These are phyloP conservation scores for Circinella minor DNA, from an alignment of 371 early-diverging fungal species.

Conservation along the genomic window DNA sequence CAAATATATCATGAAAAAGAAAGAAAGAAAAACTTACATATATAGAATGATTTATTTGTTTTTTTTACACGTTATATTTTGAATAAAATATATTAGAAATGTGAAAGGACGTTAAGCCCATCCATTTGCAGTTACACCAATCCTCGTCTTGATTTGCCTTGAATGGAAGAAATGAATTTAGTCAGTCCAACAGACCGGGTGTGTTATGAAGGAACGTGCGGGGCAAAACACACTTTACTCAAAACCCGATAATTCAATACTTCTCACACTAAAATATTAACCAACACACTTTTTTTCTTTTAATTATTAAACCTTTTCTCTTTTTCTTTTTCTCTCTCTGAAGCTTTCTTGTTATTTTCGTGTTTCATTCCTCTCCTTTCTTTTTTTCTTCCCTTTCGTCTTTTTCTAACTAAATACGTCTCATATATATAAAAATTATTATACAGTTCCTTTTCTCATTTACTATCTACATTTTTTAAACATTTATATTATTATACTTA, in stretches of 20 bases:
- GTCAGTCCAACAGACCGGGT: constrained; percentile 11
- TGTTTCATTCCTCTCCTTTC: constrained; percentile 20
- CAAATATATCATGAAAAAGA: no score
- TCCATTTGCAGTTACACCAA: neutral
- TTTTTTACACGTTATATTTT: neutral
- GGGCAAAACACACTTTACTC: constrained; percentile 3
- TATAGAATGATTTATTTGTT: neutral
- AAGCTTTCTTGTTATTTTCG: constrained; percentile 7
- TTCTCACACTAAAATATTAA: constrained; percentile 8
- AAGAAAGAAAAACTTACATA: neutral
- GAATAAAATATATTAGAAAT: neutral
- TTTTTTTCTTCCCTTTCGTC: constrained; percentile 7
- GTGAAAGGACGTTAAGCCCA: no score
- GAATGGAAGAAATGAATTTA: constrained; percentile 16
- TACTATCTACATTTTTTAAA: no score
- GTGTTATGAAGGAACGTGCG: neutral
- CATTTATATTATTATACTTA: no score
- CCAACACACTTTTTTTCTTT: neutral
- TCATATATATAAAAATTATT: neutral
- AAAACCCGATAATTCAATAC: neutral
- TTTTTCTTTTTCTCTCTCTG: neutral
- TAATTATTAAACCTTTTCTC: neutral
- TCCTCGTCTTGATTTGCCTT: constrained; percentile 7
- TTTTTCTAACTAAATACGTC: neutral
- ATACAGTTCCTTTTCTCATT: neutral